Conservation (phyloP, 495 filamentous ascomycete species). For the Aspergillus campestris region DNA sequence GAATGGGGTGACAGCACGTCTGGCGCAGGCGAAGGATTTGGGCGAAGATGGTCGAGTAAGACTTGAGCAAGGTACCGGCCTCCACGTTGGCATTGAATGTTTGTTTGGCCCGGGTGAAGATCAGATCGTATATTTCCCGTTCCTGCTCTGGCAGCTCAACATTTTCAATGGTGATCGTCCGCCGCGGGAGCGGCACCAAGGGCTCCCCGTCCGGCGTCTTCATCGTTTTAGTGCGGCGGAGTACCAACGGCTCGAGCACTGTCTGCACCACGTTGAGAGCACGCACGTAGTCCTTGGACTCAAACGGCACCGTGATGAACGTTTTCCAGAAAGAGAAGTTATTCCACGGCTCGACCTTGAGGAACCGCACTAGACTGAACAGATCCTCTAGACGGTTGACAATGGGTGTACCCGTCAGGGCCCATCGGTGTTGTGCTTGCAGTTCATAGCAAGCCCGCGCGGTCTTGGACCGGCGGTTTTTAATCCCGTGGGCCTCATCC, state of each 20-base stretch:
- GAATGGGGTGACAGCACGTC: constrained; percentile 84
- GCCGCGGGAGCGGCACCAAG: constrained; percentile 76
- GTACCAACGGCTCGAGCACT: constrained; percentile 89
- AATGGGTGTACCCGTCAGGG: constrained; percentile 90
- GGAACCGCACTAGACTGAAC: constrained; percentile 88
- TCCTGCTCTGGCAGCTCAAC: constrained; percentile 78
- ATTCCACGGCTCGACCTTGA: constrained; percentile 92
- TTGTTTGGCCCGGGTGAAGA: constrained; percentile 72
- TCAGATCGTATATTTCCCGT: constrained; percentile 83
- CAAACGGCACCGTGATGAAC: constrained; percentile 95
- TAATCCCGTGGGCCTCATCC: constrained; percentile 91
- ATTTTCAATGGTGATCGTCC: constrained; percentile 72
- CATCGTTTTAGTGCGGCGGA: constrained; percentile 95
- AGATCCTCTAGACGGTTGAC: constrained; percentile 94
- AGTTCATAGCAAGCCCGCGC: constrained; percentile 90
- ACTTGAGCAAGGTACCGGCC: constrained; percentile 85
- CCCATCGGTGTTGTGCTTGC: constrained; percentile 79
- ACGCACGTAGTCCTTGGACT: constrained; percentile 85
- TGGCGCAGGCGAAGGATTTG: constrained; percentile 93
- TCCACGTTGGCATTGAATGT: constrained; percentile 80
- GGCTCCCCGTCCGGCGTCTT: constrained; percentile 85
- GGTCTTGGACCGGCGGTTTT: constrained; percentile 83
- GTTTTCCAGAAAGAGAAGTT: constrained; percentile 99
- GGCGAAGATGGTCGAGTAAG: constrained; percentile 92
- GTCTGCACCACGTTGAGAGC: constrained; percentile 96